Evolutionary conservation across 768 basidiomycete species (phyloP), one percentile per base, ranked within the genome.

Genomic region (Leccinum uliginosum): DNA sequence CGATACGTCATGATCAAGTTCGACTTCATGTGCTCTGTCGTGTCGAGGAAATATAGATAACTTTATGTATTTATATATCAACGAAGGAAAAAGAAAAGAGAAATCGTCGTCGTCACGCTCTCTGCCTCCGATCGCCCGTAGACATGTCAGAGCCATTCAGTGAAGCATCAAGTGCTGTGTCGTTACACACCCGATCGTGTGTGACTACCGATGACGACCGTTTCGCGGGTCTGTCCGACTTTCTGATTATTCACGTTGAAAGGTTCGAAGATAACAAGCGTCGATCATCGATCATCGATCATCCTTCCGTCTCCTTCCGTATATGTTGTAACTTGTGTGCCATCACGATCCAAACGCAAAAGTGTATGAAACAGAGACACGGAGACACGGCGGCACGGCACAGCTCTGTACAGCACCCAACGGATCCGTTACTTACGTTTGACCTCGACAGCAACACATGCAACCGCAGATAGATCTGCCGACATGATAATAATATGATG

Each of bases 341-440:
- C 38, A 51, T 35, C 50, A 15, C 45, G 45, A 24, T 24, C 40
- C 40, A 26, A 17, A 15, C 32, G 10, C 30, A n/a, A 4, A 12
- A 0, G 43, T 50, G 38, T 35, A 35, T 29, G 53, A 45, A 55
- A 49, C 29, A 40, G 54, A 64, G 55, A 60, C 59, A 23, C 27
- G 24, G 17, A 43, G 19, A 43, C 38, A 40, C 19, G 11, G 10
- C 40, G 19, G 19, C 40, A 21, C n/a, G 19, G 11, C 19, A 43
- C 40, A 19, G 19, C 40, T 19, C 38, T 11, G 19, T 19, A 38
- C 35, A 43, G 5, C 35, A 35, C 14, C n/a, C 38, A 40, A n/a
- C 40, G 40, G n/a, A 11, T n/a, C n/a, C n/a, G 17, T 23, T 45
- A 24, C 47, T 26, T n/a, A 21, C 10, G 51, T 47, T 43, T 46